A percentile compares a stretch with the other conserved stretches of the same genome.
These are phyloP conservation scores for Scheffersomyces insectosa DNA, from an alignment of 1,139 yeast species.

Conservation along the genomic window DNA sequence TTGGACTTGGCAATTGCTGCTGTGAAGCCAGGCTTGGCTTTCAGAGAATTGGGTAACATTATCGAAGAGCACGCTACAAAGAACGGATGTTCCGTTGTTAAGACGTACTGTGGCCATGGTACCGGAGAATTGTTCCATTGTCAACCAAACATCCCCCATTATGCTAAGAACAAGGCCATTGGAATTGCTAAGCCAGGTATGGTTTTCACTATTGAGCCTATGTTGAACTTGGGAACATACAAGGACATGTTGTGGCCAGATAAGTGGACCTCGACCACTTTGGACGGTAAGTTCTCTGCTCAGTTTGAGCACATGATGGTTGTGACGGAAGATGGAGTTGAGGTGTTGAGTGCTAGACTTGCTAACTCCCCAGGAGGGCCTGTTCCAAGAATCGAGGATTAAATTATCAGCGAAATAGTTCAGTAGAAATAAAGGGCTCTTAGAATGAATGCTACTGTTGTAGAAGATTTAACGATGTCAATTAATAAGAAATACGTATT, in stretches of 20 bases:
- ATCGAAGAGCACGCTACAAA: conserved; percentile 86
- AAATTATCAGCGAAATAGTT: too few relatives aligned
- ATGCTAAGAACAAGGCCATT: conserved; percentile 87
- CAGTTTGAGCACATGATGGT: conserved; percentile 94
- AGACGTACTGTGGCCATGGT: conserved; percentile 95
- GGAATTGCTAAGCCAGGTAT: conserved; percentile 96
- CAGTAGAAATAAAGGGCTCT: conserved; percentile 7
- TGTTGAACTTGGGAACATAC: conserved; percentile 88
- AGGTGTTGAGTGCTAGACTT: conserved; percentile 78
- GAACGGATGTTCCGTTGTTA: conserved; percentile 81
- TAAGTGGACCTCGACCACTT: conserved; percentile 93
- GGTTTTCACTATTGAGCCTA: conserved; percentile 97
- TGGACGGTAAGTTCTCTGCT: conserved; percentile 86
- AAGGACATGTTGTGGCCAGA: conserved; percentile 94
- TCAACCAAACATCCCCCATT: conserved; percentile 93
- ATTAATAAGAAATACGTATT: too few relatives aligned
- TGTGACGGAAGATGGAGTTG: conserved; percentile 93
- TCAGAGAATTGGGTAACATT: conserved; percentile 83
- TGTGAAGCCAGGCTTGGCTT: conserved; percentile 90
- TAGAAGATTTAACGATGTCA: too few relatives aligned
- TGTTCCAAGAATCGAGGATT: conserved; percentile 49
- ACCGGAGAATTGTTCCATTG: conserved; percentile 85
- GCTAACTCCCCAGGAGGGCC: conserved; percentile 51
- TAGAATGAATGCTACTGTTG: too few relatives aligned
- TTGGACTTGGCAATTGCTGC: conserved; percentile 77